These are phyloP conservation scores for Kluyveromyces aestuarii DNA, from an alignment of 805 yeast species.

Conservation along the genomic window DNA sequence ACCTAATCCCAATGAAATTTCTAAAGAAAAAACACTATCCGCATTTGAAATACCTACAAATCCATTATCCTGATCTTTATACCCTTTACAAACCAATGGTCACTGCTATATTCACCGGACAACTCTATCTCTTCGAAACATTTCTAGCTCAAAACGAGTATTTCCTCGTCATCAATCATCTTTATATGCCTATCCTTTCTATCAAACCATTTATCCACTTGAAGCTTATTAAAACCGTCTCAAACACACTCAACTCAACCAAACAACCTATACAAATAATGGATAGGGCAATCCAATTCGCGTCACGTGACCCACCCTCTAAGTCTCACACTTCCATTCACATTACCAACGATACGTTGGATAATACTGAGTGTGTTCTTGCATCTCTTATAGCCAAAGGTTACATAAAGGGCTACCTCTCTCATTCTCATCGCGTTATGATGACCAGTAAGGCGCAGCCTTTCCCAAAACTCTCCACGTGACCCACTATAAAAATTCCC, in stretches of 20 bases:
- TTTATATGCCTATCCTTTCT: conserved; percentile 51
- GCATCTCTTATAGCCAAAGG: conserved; percentile 58
- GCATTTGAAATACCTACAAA: conserved; percentile 28
- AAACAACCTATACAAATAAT: not conserved
- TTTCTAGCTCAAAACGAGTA: conserved; percentile 37
- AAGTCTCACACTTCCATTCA: not conserved
- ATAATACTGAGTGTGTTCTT: conserved; percentile 58
- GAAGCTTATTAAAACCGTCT: conserved; percentile 36
- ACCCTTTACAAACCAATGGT: conserved; percentile 40
- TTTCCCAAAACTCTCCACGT: conserved; percentile 41
- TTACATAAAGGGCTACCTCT: conserved; percentile 67
- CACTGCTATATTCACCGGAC: conserved; percentile 43
- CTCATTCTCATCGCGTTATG: conserved; percentile 63
- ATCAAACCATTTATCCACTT: conserved; percentile 43
- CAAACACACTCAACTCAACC: conserved; percentile 9
- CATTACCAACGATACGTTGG: conserved; percentile 20
- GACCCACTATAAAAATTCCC: not conserved
- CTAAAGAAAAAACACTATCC: conserved; percentile 43
- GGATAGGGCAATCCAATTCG: not conserved
- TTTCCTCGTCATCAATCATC: conserved; percentile 45
- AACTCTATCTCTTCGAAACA: conserved; percentile 42
- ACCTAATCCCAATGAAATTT: conserved; percentile 19
- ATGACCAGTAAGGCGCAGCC: conserved; percentile 70
- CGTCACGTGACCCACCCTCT: conserved; percentile 1
- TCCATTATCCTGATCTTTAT: conserved; percentile 33